phyloP scores from a whole-genome alignment of 2,329 filamentous ascomycete species.

The Stagonosporopsis rhizophila region DNA sequence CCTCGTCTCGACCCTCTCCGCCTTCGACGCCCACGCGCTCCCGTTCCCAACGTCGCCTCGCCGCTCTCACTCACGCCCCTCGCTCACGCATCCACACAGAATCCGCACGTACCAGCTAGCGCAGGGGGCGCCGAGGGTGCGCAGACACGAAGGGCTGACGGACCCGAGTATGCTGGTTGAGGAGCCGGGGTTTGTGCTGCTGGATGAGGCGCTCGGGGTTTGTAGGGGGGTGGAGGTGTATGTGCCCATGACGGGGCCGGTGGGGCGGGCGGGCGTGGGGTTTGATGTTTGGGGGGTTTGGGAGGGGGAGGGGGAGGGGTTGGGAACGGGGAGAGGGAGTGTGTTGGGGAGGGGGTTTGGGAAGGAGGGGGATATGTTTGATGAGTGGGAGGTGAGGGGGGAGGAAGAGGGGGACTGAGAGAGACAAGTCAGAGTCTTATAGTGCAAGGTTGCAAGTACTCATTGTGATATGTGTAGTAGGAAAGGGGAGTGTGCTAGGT shows the following conservation, averaged over 20 bases:
- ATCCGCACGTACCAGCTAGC: conserved; percentile 14
- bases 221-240: conserved; percentile 24
- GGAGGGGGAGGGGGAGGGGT: neutral
- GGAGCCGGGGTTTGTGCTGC: conserved; percentile 8
- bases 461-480: no score
- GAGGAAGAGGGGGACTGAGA: neutral
- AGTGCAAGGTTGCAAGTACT: no score
- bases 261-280: conserved; percentile 11
- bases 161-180: conserved; percentile 17
- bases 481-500: no score
- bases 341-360: neutral
- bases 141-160: conserved; percentile 15
- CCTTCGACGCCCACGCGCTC: conserved; percentile 6
- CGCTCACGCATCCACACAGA: neutral
- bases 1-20: neutral
- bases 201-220: conserved; percentile 30
- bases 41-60: neutral
- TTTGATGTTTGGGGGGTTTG: conserved; percentile 30
- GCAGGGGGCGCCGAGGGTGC: conserved; percentile 25
- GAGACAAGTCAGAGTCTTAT: no score
- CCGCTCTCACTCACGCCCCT: neutral
- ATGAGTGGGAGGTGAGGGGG: conserved; percentile 16
- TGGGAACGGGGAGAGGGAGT: neutral
- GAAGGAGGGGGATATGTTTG: conserved; percentile 18
- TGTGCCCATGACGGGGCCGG: conserved; percentile 21